Evolutionary conservation across 2,329 filamentous ascomycete genomes (phyloP).

Genomic region (Stachybotrys elegans): DNA sequence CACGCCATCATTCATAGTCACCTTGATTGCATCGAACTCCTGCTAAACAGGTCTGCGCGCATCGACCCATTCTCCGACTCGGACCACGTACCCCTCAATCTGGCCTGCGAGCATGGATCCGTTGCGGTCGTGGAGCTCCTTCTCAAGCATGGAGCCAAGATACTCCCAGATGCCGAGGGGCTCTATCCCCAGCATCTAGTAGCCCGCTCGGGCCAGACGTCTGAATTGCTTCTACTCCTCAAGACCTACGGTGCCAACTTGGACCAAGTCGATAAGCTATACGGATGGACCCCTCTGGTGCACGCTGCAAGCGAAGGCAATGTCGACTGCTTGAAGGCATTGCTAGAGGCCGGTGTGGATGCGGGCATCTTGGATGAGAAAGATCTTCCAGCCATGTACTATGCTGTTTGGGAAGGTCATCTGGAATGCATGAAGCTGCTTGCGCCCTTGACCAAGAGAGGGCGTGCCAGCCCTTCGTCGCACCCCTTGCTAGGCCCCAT

Average conservation of each 20-base stretch:
- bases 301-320: slow-evolving; percentile 96
- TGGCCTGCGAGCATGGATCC: slow-evolving; percentile 92
- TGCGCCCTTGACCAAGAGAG: slow-evolving; percentile 50
- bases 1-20: slow-evolving; percentile 90
- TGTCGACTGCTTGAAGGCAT: slow-evolving; percentile 75
- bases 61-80: slow-evolving; percentile 81
- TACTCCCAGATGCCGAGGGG: slow-evolving; percentile 93
- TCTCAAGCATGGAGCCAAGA: slow-evolving; percentile 70
- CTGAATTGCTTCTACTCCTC: slow-evolving; percentile 72
- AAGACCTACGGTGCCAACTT: slow-evolving; percentile 84
- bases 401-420: slow-evolving; percentile 96
- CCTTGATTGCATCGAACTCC: slow-evolving; percentile 69
- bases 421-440: slow-evolving; percentile 90
- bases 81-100: slow-evolving; percentile 89
- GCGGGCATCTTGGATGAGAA: slow-evolving; percentile 86
- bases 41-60: slow-evolving; percentile 74
- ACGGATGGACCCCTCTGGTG: slow-evolving; percentile 94
- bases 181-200: slow-evolving; percentile 96
- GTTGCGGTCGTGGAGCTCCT: slow-evolving; percentile 79
- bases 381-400: slow-evolving; percentile 90
- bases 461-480: slow-evolving; percentile 37
- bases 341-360: slow-evolving; percentile 75
- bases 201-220: slow-evolving; percentile 78
- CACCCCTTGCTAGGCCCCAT: slow-evolving; percentile 39
- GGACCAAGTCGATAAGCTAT: slow-evolving; percentile 89